A percentile compares a stretch with the other conserved stretches of the same genome.
phyloP scores from a whole-genome alignment of 805 yeast species.

The Kodamaea kaohsiungensis region DNA sequence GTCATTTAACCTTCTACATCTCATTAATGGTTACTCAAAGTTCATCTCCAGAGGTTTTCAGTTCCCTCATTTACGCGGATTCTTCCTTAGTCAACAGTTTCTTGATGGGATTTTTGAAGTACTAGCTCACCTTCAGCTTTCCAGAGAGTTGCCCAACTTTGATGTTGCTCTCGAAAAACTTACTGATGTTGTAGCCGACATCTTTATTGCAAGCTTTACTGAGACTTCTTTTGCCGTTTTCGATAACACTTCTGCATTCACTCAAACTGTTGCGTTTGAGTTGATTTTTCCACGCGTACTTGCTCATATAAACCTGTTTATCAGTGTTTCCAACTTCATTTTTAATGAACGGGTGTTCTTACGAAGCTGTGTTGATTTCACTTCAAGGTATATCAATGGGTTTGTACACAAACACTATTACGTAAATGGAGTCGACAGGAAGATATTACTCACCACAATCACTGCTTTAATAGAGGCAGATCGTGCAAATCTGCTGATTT shows the following conservation, averaged over 20 bases:
- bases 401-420: slow-evolving; percentile 30
- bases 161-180: slow-evolving; percentile 25
- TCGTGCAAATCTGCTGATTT: slow-evolving; percentile 11
- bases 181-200: slow-evolving; percentile 32
- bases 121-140: slow-evolving; percentile 33
- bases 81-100: slow-evolving; percentile 33
- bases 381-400: slow-evolving; percentile 28
- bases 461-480: slow-evolving; percentile 33
- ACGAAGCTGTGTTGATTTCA: slow-evolving; percentile 25
- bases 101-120: slow-evolving; percentile 41
- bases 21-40: slow-evolving; percentile 35
- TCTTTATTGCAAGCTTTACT: slow-evolving; percentile 33
- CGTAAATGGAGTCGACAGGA: slow-evolving; percentile 23
- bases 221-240: slow-evolving; percentile 22
- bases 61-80: slow-evolving; percentile 20
- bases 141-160: slow-evolving; percentile 17
- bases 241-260: slow-evolving; percentile 32
- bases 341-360: slow-evolving; percentile 34
- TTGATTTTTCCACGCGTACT: slow-evolving; percentile 37
- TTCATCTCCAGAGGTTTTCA: slow-evolving; percentile 32
- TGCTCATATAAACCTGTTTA: slow-evolving; percentile 35
- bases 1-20: slow-evolving; percentile 35
- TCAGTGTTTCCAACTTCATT: slow-evolving; percentile 33
- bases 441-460: slow-evolving; percentile 28
- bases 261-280: slow-evolving; percentile 34